A percentile compares a stretch with the other conserved stretches of the same genome.
These are phyloP conservation scores for Cryphonectria japonica DNA, from an alignment of 2,329 filamentous ascomycete species.

Conservation along the genomic window DNA sequence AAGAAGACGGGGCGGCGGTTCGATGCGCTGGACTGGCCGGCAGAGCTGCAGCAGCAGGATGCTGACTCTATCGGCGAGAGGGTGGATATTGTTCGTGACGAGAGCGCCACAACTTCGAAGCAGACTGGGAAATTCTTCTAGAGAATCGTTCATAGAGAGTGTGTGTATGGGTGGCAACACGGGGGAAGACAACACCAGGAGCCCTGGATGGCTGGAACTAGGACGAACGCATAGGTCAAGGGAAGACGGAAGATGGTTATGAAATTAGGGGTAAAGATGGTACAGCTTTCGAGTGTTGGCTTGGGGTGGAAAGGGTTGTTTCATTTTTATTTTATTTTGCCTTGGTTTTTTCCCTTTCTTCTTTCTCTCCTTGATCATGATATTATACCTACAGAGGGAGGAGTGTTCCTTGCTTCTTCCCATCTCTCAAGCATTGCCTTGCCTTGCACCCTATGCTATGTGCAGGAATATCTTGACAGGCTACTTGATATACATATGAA, in stretches of 20 bases:
- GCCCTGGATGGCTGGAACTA: neutral
- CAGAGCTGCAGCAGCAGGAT: slow-evolving; percentile 9
- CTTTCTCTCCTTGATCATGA: neutral
- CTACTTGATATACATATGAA: slow-evolving; percentile 17
- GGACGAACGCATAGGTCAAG: neutral
- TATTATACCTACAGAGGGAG: neutral
- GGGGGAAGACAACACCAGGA: neutral
- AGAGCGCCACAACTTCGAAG: slow-evolving; percentile 39
- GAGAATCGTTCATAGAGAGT: slow-evolving; percentile 18
- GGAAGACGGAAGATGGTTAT: neutral
- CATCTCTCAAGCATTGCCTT: neutral
- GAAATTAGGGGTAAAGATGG: neutral
- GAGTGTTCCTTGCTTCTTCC: neutral
- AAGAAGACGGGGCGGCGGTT: slow-evolving; percentile 65
- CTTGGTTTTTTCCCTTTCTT: neutral
- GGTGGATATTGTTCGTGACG: slow-evolving; percentile 32
- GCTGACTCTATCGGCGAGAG: slow-evolving; percentile 17
- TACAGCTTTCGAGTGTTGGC: neutral
- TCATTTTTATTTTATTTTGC: neutral
- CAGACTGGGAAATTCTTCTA: slow-evolving; percentile 60
- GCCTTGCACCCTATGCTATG: no score
- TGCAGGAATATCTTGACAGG: slow-evolving; percentile 21
- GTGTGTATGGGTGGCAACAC: neutral
- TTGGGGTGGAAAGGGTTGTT: neutral
- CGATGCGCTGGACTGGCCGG: slow-evolving; percentile 66